Evolutionary conservation across 371 early-diverging fungal genomes (phyloP).

Genomic region (Apophysomyces trapeziformis): DNA sequence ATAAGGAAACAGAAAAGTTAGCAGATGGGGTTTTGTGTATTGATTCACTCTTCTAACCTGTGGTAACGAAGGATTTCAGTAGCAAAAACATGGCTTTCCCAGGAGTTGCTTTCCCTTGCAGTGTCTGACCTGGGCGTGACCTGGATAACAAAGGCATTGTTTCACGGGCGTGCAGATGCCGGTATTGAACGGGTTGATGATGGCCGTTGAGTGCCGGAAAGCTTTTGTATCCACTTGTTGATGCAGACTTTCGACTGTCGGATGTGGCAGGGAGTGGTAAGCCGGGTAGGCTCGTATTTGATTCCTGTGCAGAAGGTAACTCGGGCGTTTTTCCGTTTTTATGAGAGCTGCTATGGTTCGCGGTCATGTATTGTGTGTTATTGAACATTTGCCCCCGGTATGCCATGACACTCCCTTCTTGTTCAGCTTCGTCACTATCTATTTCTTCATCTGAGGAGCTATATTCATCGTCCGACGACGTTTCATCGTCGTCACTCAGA

Average conservation of each 20-base stretch:
- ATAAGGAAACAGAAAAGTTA: not conserved
- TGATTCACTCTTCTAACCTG: constrained; percentile 46
- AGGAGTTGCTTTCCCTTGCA: constrained; percentile 76
- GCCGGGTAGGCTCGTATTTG: constrained; percentile 1
- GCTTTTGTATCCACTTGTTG: constrained; percentile 12
- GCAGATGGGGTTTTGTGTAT: too few relatives aligned
- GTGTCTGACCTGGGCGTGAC: constrained; percentile 46
- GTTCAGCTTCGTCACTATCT: constrained; percentile 12
- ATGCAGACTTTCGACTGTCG: not conserved
- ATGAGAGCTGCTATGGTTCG: not conserved
- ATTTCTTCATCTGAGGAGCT: constrained; percentile 27
- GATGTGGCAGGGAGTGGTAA: constrained; percentile 17
- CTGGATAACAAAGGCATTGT: constrained; percentile 62
- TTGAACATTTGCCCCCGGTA: constrained; percentile 36
- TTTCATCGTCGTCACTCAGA: constrained; percentile 79
- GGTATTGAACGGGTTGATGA: constrained; percentile 37
- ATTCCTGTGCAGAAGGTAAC: not conserved
- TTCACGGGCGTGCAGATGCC: constrained; percentile 48
- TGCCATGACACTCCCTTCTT: constrained; percentile 29
- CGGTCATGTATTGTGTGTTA: constrained; percentile 29
- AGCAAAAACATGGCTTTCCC: constrained; percentile 85
- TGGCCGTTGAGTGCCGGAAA: constrained; percentile 15
- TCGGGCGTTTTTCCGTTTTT: not conserved
- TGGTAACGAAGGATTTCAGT: constrained; percentile 88
- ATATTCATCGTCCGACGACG: constrained; percentile 19